Base-by-base conservation (phyloP, 2,329 filamentous ascomycete genomes). In the Magnaporthales sp. region DNA sequence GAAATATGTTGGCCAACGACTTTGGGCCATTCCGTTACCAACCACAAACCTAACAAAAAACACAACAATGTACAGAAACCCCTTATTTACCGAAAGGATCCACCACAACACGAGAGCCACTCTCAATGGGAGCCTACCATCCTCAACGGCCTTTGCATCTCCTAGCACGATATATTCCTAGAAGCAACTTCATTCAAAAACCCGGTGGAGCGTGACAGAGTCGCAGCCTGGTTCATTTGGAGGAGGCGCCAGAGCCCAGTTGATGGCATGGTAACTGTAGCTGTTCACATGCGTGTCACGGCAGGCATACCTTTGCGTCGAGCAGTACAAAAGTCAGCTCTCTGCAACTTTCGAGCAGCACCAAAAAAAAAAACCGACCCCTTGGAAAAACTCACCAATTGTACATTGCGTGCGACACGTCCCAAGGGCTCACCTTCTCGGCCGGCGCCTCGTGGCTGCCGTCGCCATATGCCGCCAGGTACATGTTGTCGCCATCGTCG, bases 161-260 rank as follows among this genome's bases (percentile, higher is more conserved):
- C 15, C 38, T 15, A n/a, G 26, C 8, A 15, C 11, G 22, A 15
- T 26, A 24, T 11, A 11, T n/a, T 24, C 26, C 22, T 27, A 26
- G 54, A 26, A 27, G 26, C n/a, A 15, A 15, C 22, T 22, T 58
- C 22, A 58, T 9, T 58, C 54, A 9, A 7, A 58, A 26, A 58
- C 54, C 24, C 54, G 54, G 13, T 58, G n/a, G 68, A 78, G 73
- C n/a, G 71, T 70, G 56, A 77, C 75, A 2, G 72, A 62, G 67
- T 73, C 69, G 68, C 76, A 78, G 10, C 75, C 77, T 32, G 76
- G 76, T 69, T 78, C 77, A 68, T 72, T 72, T n/a, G 76, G 75
- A 15, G 69, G 66, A 3, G 69, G 67, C 8, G 67, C 58, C 10
- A 71, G 71, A 4, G 72, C 68, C 75, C 76, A 78, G 19, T 69